phyloP scores from a whole-genome alignment of 306 rosid genomes.

The Echinosophora koreensis region DNA sequence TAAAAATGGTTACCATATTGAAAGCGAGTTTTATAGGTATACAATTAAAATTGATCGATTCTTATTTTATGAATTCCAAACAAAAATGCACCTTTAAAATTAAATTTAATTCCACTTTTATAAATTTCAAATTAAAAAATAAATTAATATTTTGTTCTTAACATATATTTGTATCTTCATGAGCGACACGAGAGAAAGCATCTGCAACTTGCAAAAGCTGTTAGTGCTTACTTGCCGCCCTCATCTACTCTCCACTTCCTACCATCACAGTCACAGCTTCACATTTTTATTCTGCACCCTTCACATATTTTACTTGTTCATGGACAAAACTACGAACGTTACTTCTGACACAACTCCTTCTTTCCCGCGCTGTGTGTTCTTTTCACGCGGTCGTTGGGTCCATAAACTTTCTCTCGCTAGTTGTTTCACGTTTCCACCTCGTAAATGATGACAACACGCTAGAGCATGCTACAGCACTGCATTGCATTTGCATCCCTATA shows the following conservation, averaged over 20 bases:
- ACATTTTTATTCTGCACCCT: not conserved
- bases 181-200: not conserved
- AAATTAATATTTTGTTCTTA: not conserved
- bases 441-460: not conserved
- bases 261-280: not conserved
- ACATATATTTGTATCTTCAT: too few species aligned
- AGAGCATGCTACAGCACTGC: not conserved
- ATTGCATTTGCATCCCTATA: not conserved
- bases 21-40: too few species aligned
- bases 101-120: not conserved
- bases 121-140: not conserved
- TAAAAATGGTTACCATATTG: too few species aligned
- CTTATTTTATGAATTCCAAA: not conserved
- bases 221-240: not conserved
- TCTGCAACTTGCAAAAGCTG: conserved; percentile 7
- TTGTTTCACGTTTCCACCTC: conserved; percentile 29
- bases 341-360: not conserved
- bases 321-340: conserved; percentile 16
- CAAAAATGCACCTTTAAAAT: not conserved
- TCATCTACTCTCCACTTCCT: not conserved
- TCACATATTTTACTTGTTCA: not conserved
- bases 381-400: not conserved
- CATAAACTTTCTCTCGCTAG: not conserved
- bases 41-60: not conserved
- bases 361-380: not conserved